phyloP scores from a whole-genome alignment of 2,329 filamentous ascomycete genomes.

The Fusarium tjaetaba region DNA sequence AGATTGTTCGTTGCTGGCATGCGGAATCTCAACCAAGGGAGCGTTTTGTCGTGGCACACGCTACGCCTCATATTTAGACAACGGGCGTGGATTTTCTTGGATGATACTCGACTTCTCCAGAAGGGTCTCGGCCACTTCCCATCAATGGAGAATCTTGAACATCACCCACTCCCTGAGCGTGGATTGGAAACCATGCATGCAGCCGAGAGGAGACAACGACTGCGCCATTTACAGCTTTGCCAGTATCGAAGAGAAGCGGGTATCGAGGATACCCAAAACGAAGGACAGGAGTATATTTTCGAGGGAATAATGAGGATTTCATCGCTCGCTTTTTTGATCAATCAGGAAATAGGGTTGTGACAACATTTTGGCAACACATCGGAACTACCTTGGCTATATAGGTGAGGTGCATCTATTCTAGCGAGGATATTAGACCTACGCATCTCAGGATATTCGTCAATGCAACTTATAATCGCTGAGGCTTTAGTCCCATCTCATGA shows the following conservation, averaged over 20 bases:
- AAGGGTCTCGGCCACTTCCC: not conserved
- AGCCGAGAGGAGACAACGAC: not conserved
- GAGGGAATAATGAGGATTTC: not conserved
- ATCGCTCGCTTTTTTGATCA: not conserved
- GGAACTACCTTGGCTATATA: not conserved
- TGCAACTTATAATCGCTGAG: fast-evolving
- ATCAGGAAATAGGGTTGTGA: not conserved
- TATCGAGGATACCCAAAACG: not conserved
- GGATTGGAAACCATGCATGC: not conserved
- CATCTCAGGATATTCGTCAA: not conserved
- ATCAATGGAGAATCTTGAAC: not conserved
- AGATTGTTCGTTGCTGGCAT: not conserved
- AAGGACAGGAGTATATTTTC: not conserved
- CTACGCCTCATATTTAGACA: not conserved
- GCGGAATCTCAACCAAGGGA: not conserved
- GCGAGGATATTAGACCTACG: no score
- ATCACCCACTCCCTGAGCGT: fast-evolving
- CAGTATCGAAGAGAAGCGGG: not conserved
- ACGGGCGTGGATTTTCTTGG: not conserved
- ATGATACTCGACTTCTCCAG: not conserved
- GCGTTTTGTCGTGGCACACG: not conserved
- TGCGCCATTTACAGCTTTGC: not conserved
- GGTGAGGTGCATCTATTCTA: not conserved
- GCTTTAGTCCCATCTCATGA: no score
- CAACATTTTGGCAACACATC: not conserved